Conservation (phyloP, 106 monocot genomes). For the Cymbidium sinense region DNA sequence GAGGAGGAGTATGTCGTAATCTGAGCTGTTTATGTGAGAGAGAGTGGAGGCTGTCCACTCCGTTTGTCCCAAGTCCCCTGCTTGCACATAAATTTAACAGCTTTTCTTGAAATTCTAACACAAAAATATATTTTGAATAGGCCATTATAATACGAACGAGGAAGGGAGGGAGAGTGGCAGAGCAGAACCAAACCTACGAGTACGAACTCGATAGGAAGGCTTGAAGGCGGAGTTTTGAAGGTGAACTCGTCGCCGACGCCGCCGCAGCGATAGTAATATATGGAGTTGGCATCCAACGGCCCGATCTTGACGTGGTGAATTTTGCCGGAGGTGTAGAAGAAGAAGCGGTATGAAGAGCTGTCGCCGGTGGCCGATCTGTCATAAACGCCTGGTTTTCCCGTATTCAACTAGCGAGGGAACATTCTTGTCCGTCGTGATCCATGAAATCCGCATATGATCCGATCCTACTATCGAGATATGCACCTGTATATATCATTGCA, state of each 20-base stretch:
- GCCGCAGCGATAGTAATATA: constrained; percentile 75
- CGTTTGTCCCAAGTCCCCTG: constrained; percentile 84
- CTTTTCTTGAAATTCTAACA: neutral
- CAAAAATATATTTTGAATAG: too few species aligned
- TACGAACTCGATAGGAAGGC: constrained; percentile 62
- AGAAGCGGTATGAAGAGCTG: constrained; percentile 50
- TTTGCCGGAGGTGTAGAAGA: constrained; percentile 59
- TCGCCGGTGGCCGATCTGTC: constrained; percentile 39
- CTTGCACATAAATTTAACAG: neutral
- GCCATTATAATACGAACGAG: too few species aligned
- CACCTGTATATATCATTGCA: constrained; percentile 24
- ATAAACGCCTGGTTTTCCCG: constrained; percentile 40
- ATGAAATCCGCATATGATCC: constrained; percentile 65
- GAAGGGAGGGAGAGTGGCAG: too few species aligned
- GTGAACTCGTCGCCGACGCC: constrained; percentile 35
- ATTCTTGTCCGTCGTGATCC: constrained; percentile 57
- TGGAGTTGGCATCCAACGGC: constrained; percentile 43
- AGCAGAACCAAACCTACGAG: constrained; percentile 31
- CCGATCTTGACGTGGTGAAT: constrained; percentile 79
- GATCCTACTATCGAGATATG: constrained; percentile 57
- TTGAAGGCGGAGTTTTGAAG: constrained; percentile 65
- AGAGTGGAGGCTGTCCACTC: constrained; percentile 82
- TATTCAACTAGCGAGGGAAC: constrained; percentile 58
- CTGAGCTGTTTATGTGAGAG: constrained; percentile 24
- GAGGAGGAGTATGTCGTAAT: constrained; percentile 77